Conservation (phyloP, 106 monocot species). For the Acorus gramineus region DNA sequence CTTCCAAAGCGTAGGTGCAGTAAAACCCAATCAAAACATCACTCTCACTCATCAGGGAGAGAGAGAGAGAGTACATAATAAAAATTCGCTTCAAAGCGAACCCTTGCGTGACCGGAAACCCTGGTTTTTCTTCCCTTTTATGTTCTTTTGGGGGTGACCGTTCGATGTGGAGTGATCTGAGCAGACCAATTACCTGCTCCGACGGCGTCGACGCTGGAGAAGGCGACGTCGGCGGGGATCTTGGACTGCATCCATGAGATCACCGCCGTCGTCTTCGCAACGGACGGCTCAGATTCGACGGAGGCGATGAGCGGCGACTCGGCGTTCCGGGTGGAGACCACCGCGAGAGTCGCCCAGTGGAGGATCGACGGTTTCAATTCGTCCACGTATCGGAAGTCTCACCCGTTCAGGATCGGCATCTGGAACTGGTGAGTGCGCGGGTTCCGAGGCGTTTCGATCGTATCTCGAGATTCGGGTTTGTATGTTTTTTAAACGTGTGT, state of each 20-base stretch:
- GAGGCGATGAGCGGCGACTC: slow-evolving; percentile 46
- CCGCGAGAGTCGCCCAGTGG: slow-evolving; percentile 82
- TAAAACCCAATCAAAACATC: too few species aligned
- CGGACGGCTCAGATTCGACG: slow-evolving; percentile 11
- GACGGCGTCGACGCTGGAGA: slow-evolving; percentile 52
- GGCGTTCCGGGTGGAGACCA: slow-evolving; percentile 66
- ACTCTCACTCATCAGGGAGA: too few species aligned
- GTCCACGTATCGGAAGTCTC: slow-evolving; percentile 69
- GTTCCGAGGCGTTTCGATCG: too few species aligned
- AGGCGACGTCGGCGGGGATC: slow-evolving; percentile 42
- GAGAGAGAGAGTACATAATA: too few species aligned
- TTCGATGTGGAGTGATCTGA: too few species aligned
- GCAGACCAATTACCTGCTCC: too few species aligned
- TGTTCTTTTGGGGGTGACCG: too few species aligned
- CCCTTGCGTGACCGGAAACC: too few species aligned
- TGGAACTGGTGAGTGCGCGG: slow-evolving; percentile 60
- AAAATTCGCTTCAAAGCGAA: too few species aligned
- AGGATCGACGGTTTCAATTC: slow-evolving; percentile 55
- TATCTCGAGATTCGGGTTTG: background rate
- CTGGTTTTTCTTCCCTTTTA: too few species aligned
- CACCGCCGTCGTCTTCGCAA: slow-evolving; percentile 51
- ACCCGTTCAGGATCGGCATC: slow-evolving; percentile 78
- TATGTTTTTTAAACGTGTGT: background rate
- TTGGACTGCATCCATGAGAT: slow-evolving; percentile 78
- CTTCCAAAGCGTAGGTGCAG: too few species aligned